These are phyloP conservation scores for Eucalyptus tenuipes DNA, from an alignment of 345 rosid species.

Conservation along the genomic window DNA sequence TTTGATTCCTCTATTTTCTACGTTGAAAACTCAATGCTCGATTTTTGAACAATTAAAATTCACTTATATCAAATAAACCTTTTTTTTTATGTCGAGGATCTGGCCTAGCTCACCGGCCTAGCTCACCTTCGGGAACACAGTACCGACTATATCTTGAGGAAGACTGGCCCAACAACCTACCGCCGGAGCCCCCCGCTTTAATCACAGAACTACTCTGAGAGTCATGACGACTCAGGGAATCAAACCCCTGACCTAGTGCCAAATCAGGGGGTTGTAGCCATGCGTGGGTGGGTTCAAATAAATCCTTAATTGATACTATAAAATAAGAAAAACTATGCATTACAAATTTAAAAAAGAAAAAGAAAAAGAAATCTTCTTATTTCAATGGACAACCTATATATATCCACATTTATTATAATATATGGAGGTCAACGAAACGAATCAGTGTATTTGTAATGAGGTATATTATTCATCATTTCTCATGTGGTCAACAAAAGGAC, in stretches of 20 bases:
- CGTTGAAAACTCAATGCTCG: background rate
- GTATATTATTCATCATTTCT: background rate
- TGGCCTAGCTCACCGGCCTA: too few relatives aligned
- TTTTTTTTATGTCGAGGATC: too few relatives aligned
- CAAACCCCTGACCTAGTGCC: too few relatives aligned
- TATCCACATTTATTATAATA: background rate
- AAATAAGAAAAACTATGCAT: background rate
- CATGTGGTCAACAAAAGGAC: background rate
- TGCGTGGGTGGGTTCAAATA: too few relatives aligned
- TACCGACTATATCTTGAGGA: too few relatives aligned
- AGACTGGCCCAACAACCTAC: too few relatives aligned
- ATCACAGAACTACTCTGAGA: too few relatives aligned
- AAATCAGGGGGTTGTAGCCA: too few relatives aligned
- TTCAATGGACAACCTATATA: background rate
- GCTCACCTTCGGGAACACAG: too few relatives aligned
- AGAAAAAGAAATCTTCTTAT: background rate
- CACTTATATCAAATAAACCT: background rate
- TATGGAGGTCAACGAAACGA: background rate
- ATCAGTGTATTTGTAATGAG: background rate
- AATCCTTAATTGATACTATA: background rate
- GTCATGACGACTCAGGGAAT: too few relatives aligned
- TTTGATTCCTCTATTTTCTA: background rate
- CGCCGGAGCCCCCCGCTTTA: too few relatives aligned
- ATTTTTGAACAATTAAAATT: background rate
- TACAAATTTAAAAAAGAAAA: background rate